A percentile compares a stretch with the other conserved stretches of the same genome.
Evolutionary conservation across 768 basidiomycete genomes (phyloP).

Genomic region (Hirschioporus abietinus): DNA sequence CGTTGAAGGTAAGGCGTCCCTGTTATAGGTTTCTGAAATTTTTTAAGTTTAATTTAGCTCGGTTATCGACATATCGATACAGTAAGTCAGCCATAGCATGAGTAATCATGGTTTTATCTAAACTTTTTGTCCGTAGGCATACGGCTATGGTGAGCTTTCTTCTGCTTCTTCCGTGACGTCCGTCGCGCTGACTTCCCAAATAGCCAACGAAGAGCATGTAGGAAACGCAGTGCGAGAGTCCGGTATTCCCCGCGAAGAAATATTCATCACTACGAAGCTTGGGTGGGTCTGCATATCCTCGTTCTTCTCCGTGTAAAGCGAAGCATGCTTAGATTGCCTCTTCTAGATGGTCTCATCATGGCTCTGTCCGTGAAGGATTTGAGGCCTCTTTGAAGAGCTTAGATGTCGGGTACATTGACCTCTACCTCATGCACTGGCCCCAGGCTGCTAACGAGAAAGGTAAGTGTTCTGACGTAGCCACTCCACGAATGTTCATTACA

Average conservation of each 20-base stretch:
- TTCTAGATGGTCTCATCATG: slow-evolving; percentile 22
- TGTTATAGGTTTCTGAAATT: neutral
- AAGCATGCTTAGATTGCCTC: too few species aligned
- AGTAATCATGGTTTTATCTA: neutral
- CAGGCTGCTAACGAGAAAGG: slow-evolving; percentile 16
- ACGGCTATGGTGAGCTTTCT: neutral
- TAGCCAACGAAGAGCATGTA: slow-evolving; percentile 34
- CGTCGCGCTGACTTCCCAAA: neutral
- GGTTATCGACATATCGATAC: slow-evolving; percentile 15
- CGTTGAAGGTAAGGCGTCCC: slow-evolving; percentile 7
- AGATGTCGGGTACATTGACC: slow-evolving; percentile 31
- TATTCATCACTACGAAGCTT: slow-evolving; percentile 46
- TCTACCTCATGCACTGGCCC: slow-evolving; percentile 38
- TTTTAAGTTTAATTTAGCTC: neutral
- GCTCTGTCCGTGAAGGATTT: slow-evolving; percentile 27
- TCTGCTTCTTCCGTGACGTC: neutral
- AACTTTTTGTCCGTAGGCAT: neutral
- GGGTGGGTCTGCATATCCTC: neutral
- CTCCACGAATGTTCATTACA: neutral
- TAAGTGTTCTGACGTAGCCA: slow-evolving; percentile 10
- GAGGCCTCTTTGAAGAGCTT: slow-evolving; percentile 26
- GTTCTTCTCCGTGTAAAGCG: too few species aligned
- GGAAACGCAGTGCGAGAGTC: slow-evolving; percentile 41
- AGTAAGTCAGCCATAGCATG: neutral
- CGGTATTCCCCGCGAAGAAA: slow-evolving; percentile 41